Evolutionary conservation across 2,329 filamentous ascomycete genomes (phyloP), one percentile per base, ranked within the genome.

Genomic region (Huntiella bhutanensis): DNA sequence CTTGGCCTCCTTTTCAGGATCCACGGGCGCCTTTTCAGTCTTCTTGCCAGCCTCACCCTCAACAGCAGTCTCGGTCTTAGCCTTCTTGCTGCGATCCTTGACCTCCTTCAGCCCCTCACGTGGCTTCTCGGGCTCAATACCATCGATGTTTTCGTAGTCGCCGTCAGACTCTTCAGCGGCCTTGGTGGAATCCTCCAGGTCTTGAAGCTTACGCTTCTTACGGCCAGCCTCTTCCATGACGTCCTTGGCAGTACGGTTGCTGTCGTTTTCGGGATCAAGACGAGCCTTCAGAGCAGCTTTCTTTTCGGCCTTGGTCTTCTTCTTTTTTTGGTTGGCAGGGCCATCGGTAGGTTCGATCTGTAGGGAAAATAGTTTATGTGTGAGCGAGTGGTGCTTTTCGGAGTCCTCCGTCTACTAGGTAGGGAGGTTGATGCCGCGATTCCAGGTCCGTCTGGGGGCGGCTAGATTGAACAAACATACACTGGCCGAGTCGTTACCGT

Each of bases 241-340:
- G 61, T 96, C 87, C 60, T 93, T 88, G 51, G 86, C 88, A 53
- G 77, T 91, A 52, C 66, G 68, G 67, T 92, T 91, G 53, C 71
- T 60, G 51, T 80, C 78, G 57, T 85, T 86, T 53, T 88, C 84
- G 19, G 91, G 87, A 56, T 96, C 84, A 36, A 96, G 72, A 65
- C 95, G 96, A 50, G 82, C 84, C 58, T 80, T 74, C 64, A 86
- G 86, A 47, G 85, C 82, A 54, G 81, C 78, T 51, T 77, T 75
- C 50, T 83, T 83, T 62, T 94, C 74, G 61, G 85, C 82, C 60
- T 93, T 94, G 43, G 85, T 88, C 65, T 96, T 87, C 68, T 96
- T 96, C 65, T 91, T 93, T 58, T 80, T 80, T 60, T 43, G 28
- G 38, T 40, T 44, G 19, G 36, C 37, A 16, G 43, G 32, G 34